Conservation (phyloP, 2,329 filamentous ascomycete genomes). For the Fusarium temperatum region DNA sequence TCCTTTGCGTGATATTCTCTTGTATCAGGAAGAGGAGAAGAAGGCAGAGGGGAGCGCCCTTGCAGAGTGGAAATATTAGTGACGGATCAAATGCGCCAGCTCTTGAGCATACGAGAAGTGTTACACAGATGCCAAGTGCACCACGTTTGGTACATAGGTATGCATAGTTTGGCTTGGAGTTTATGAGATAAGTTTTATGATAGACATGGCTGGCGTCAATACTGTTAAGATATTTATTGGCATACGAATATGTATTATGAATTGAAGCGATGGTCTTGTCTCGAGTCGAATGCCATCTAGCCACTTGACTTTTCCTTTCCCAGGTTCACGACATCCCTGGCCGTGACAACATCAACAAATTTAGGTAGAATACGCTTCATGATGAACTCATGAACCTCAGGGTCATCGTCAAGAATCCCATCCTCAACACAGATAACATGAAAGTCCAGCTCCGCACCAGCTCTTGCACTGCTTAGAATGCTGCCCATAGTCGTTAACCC, state of each 20-base stretch:
- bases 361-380: background rate
- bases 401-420: background rate
- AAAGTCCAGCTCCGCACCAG: background rate
- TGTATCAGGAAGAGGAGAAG: constrained; percentile 7
- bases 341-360: background rate
- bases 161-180: background rate
- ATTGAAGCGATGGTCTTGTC: too few species aligned
- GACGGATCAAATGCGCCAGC: background rate
- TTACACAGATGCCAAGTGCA: background rate
- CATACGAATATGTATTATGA: background rate
- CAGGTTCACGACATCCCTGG: background rate
- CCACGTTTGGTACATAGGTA: constrained; percentile 19
- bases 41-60: background rate
- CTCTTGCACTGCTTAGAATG: background rate
- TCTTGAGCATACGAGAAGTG: background rate
- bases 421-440: background rate
- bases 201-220: background rate
- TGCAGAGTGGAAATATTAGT: constrained; percentile 4
- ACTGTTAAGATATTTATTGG: rapidly evolving
- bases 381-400: background rate
- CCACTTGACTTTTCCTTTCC: background rate
- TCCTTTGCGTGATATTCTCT: background rate
- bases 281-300: rapidly evolving
- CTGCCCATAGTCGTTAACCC: background rate
- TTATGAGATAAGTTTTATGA: background rate